These are phyloP conservation scores for Claviceps sp. DNA, from an alignment of 2,329 filamentous ascomycete genomes.

Conservation along the genomic window DNA sequence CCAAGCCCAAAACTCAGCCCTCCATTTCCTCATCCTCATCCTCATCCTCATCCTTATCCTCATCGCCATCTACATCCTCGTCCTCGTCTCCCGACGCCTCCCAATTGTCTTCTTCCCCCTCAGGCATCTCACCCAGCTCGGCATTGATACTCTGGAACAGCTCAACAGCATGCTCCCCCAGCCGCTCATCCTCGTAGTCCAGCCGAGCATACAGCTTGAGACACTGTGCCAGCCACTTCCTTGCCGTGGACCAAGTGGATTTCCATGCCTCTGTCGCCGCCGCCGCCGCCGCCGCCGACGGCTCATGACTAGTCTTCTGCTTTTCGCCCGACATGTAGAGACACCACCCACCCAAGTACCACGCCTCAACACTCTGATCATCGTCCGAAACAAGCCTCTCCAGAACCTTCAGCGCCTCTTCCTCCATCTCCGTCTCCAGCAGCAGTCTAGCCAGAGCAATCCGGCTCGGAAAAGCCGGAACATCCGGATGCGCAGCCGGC, in stretches of 20 bases:
- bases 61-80: conserved; percentile 33
- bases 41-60: conserved; percentile 38
- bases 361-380: conserved; percentile 86
- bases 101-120: conserved; percentile 34
- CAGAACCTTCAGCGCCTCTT: conserved; percentile 71
- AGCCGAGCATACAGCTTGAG: conserved; percentile 64
- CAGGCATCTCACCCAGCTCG: conserved; percentile 47
- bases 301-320: conserved; percentile 28
- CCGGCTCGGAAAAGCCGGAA: conserved; percentile 77
- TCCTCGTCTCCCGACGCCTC: conserved; percentile 42
- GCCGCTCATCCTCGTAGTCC: conserved; percentile 73
- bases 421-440: conserved; percentile 80
- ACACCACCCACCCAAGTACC: conserved; percentile 95
- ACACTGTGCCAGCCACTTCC: conserved; percentile 72
- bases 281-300: conserved; percentile 14
- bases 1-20: conserved; percentile 10
- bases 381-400: conserved; percentile 78
- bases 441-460: conserved; percentile 74
- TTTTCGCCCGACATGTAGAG: conserved; percentile 67
- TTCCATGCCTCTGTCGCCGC: conserved; percentile 32
- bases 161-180: conserved; percentile 63
- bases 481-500: conserved; percentile 52
- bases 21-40: conserved; percentile 45
- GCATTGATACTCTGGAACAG: conserved; percentile 50
- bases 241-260: conserved; percentile 56